Percentiles rank a stretch among this genome's conserved stretches.
phyloP scores from a whole-genome alignment of 2,329 filamentous ascomycete species.

The Aspergillus sp. region DNA sequence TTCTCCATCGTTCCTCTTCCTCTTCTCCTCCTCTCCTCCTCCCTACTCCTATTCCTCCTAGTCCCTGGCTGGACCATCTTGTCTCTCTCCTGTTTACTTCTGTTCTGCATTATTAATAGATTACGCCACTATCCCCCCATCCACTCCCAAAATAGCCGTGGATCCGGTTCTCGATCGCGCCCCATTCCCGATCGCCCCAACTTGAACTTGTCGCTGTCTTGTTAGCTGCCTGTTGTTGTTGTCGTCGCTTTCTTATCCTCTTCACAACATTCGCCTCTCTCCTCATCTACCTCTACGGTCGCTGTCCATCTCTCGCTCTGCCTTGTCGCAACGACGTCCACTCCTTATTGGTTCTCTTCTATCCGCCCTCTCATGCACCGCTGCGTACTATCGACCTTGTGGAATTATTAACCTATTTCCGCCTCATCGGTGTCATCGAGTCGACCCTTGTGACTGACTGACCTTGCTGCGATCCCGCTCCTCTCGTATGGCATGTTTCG shows the following conservation, averaged over 20 bases:
- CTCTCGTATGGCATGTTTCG: conserved; percentile 42
- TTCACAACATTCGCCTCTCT: not conserved
- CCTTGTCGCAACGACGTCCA: conserved; percentile 3
- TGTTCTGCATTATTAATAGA: conserved; percentile 13
- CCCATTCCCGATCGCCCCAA: conserved; percentile 10
- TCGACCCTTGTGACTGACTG: too few relatives aligned
- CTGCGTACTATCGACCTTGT: not conserved
- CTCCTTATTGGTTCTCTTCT: conserved; percentile 7
- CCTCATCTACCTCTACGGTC: not conserved
- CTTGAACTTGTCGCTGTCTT: not conserved
- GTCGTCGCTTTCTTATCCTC: not conserved
- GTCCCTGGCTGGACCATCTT: conserved; percentile 1
- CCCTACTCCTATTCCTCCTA: conserved; percentile 5
- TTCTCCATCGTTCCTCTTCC: conserved; percentile 5
- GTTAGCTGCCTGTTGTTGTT: not conserved
- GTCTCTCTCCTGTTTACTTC: conserved; percentile 3
- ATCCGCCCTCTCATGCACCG: conserved; percentile 1
- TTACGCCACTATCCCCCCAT: conserved; percentile 10
- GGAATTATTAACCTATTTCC: not conserved
- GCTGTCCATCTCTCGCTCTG: not conserved
- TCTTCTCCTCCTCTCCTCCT: conserved; percentile 1
- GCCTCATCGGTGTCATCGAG: not conserved
- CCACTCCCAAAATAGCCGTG: conserved; percentile 2
- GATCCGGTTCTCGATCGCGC: conserved; percentile 5
- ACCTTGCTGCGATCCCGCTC: too few relatives aligned